These are phyloP conservation scores for Avena eriantha DNA, from an alignment of 176 grass and related monocot genomes.

Conservation along the genomic window DNA sequence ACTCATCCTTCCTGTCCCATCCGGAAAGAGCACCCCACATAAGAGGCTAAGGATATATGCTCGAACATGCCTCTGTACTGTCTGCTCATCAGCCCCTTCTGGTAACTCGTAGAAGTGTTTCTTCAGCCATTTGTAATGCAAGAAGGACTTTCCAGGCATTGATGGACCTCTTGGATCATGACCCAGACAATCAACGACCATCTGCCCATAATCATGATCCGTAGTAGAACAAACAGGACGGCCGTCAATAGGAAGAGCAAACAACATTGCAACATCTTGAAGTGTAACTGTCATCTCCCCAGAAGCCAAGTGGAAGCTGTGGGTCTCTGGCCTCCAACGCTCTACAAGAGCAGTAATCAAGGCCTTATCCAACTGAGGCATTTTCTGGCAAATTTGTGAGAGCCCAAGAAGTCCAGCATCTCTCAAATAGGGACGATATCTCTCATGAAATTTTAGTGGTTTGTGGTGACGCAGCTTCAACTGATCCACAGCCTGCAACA, in stretches of 20 bases:
- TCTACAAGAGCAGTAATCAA: constrained; percentile 68
- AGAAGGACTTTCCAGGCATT: constrained; percentile 64
- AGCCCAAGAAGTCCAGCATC: constrained; percentile 58
- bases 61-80: constrained; percentile 58
- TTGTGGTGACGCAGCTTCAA: constrained; percentile 67
- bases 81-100: constrained; percentile 52
- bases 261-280: constrained; percentile 63
- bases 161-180: constrained; percentile 59
- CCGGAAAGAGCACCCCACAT: constrained; percentile 64
- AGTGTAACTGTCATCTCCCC: constrained; percentile 64
- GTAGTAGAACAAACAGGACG: constrained; percentile 54
- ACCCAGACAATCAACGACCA: constrained; percentile 61
- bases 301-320: constrained; percentile 60
- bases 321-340: constrained; percentile 66
- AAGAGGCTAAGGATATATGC: constrained; percentile 67
- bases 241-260: constrained; percentile 61
- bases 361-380: constrained; percentile 63
- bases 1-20: constrained; percentile 62
- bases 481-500: constrained; percentile 56
- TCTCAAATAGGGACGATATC: constrained; percentile 57
- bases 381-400: constrained; percentile 63
- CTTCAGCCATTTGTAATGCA: constrained; percentile 69
- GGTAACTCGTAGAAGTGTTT: constrained; percentile 65
- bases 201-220: constrained; percentile 61
- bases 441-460: constrained; percentile 65